Evolutionary conservation across 208 protist genomes (phyloP).

Genomic region (Trypanosoma lewisi): DNA sequence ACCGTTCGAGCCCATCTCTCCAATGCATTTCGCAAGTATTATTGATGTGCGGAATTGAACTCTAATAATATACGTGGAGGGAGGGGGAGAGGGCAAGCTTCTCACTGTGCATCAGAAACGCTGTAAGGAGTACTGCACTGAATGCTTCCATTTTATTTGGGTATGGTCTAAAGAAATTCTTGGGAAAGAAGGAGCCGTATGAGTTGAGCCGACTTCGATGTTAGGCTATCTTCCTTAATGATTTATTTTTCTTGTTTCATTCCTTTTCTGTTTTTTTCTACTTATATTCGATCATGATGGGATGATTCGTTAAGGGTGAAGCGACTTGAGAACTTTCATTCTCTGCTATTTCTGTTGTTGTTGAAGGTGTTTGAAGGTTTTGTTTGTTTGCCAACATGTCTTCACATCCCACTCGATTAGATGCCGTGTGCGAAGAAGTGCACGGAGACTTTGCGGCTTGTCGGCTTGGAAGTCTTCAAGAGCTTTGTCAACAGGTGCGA

Average conservation of each 20-base stretch:
- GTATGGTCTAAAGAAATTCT: background rate
- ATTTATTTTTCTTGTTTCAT: background rate
- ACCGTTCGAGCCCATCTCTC: background rate
- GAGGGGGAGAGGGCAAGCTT: background rate
- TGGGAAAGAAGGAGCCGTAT: background rate
- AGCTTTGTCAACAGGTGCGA: slow-evolving; percentile 19
- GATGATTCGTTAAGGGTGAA: background rate
- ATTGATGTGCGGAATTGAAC: background rate
- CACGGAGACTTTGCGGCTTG: slow-evolving; percentile 3
- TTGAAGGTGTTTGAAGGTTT: too few species aligned
- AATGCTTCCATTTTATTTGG: background rate
- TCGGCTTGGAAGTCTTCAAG: slow-evolving; percentile 9
- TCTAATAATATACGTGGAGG: background rate
- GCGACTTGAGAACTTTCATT: too few species aligned
- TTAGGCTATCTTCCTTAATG: background rate
- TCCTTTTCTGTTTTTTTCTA: background rate
- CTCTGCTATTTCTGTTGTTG: slow-evolving; percentile 2
- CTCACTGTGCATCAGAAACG: background rate
- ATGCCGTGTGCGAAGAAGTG: slow-evolving; percentile 33
- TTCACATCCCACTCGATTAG: slow-evolving; percentile 11
- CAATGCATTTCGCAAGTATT: slow-evolving; percentile 21
- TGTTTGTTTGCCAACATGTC: slow-evolving; percentile 9
- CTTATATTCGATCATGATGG: background rate
- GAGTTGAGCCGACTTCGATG: too few species aligned
- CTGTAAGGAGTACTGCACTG: background rate